Evolutionary conservation across 2,329 filamentous ascomycete species (phyloP).

Genomic region (Pestalotiopsis sp.): DNA sequence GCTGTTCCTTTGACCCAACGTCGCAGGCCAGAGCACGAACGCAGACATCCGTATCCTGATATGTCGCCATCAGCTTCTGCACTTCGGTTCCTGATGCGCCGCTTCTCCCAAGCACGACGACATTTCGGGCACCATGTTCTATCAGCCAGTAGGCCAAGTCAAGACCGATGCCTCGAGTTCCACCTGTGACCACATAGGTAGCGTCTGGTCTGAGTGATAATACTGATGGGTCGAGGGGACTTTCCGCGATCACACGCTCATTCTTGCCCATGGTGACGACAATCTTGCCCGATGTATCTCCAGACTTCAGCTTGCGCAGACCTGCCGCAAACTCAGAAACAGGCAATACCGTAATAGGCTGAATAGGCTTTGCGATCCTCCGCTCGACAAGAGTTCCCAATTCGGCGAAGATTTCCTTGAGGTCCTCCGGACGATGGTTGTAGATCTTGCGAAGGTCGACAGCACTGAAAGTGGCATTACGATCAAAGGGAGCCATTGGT

Average conservation of each 20-base stretch:
- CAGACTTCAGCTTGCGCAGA: slow-evolving; percentile 6
- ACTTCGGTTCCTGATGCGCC: slow-evolving; percentile 22
- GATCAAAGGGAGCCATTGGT: not conserved
- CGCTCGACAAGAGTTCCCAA: not conserved
- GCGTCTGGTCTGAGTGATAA: slow-evolving; percentile 22
- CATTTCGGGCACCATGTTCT: slow-evolving; percentile 32
- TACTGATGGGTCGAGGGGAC: not conserved
- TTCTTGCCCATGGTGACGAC: slow-evolving; percentile 5
- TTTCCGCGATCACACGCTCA: not conserved
- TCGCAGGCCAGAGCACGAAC: slow-evolving; percentile 4
- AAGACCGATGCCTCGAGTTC: slow-evolving; percentile 34
- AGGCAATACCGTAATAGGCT: not conserved
- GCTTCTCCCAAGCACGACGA: slow-evolving; percentile 31
- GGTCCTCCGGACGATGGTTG: not conserved
- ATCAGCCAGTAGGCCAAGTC: slow-evolving; percentile 34
- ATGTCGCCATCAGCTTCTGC: slow-evolving; percentile 16
- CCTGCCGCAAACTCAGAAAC: not conserved
- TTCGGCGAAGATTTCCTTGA: not conserved
- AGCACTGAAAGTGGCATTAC: slow-evolving; percentile 5
- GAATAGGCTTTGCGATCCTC: not conserved
- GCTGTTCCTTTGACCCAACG: not conserved
- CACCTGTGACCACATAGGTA: slow-evolving; percentile 36
- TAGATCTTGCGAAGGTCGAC: not conserved
- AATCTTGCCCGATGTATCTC: slow-evolving; percentile 4
- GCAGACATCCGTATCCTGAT: slow-evolving; percentile 2